Percentiles rank a stretch among this genome's conserved stretches.
phyloP scores from a whole-genome alignment of 192 early-diverging fungal species.

The Coemansia sp. region DNA sequence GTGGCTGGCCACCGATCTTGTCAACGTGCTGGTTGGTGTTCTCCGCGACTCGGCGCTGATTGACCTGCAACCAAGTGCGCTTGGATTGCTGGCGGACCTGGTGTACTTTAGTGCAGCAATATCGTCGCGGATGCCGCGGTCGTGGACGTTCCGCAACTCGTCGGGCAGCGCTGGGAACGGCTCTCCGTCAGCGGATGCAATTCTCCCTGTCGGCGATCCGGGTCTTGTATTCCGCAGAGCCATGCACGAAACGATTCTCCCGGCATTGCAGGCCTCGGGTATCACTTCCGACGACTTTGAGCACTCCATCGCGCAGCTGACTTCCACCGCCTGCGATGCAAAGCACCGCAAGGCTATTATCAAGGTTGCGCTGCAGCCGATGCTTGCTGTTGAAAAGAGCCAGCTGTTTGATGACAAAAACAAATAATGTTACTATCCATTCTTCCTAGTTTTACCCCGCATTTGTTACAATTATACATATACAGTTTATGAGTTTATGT shows the following conservation, averaged over 20 bases:
- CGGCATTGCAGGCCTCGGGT: background rate
- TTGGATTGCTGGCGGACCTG: constrained; percentile 24
- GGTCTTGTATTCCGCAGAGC: constrained; percentile 20
- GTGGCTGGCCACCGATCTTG: constrained; percentile 18
- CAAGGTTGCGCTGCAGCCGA: constrained; percentile 25
- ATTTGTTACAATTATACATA: background rate
- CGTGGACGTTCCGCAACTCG: constrained; percentile 30
- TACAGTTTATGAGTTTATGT: background rate
- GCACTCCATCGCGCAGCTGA: constrained; percentile 4
- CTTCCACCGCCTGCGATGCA: background rate
- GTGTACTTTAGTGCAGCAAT: constrained; percentile 16
- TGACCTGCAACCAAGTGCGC: constrained; percentile 22
- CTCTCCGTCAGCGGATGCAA: background rate
- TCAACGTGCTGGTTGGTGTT: constrained; percentile 4
- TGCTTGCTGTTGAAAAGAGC: constrained; percentile 43
- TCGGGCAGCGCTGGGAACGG: constrained; percentile 18
- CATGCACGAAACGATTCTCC: constrained; percentile 4
- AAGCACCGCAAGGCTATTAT: constrained; percentile 32
- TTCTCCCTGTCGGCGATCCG: constrained; percentile 19
- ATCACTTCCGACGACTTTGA: constrained; percentile 13
- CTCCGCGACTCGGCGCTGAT: constrained; percentile 22
- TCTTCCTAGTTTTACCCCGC: constrained; percentile 3
- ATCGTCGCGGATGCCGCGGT: constrained; percentile 17
- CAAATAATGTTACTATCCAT: constrained; percentile 1
- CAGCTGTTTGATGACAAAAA: constrained; percentile 20